Conservation (phyloP, 176 grass and related monocot genomes). For the Poa pratensis region DNA sequence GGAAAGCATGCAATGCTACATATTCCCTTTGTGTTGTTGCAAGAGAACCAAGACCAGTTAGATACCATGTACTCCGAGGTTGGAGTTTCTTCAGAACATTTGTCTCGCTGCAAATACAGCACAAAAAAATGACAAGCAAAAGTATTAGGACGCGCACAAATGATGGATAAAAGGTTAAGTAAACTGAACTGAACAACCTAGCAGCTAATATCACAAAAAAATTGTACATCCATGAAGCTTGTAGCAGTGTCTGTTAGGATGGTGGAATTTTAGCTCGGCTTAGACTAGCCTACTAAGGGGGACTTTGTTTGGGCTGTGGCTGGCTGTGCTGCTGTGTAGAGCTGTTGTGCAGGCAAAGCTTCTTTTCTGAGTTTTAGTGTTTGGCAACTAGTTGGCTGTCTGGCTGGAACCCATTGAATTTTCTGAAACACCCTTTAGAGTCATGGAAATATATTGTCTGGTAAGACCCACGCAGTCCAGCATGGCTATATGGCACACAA, state of each 20-base stretch:
- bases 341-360: too few relatives aligned
- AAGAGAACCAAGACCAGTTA: slow-evolving; percentile 90
- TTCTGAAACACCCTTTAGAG: too few relatives aligned
- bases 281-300: not conserved
- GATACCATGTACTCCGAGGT: slow-evolving; percentile 75
- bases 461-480: too few relatives aligned
- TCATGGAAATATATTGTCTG: too few relatives aligned
- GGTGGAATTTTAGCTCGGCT: not conserved
- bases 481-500: too few relatives aligned
- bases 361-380: too few relatives aligned
- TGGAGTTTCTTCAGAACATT: slow-evolving; percentile 87
- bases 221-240: not conserved
- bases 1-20: slow-evolving; percentile 92
- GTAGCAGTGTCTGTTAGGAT: slow-evolving; percentile 11
- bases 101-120: slow-evolving; percentile 43
- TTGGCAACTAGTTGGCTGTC: too few relatives aligned
- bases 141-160: not conserved
- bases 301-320: too few relatives aligned
- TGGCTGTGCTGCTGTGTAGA: too few relatives aligned
- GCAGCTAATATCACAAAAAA: slow-evolving; percentile 8
- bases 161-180: not conserved
- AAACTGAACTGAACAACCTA: not conserved
- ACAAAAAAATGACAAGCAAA: slow-evolving; percentile 24
- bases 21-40: slow-evolving; percentile 99
- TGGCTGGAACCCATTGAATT: too few relatives aligned